Conservation (phyloP, 345 rosid genomes). For the Citrus australasica region DNA sequence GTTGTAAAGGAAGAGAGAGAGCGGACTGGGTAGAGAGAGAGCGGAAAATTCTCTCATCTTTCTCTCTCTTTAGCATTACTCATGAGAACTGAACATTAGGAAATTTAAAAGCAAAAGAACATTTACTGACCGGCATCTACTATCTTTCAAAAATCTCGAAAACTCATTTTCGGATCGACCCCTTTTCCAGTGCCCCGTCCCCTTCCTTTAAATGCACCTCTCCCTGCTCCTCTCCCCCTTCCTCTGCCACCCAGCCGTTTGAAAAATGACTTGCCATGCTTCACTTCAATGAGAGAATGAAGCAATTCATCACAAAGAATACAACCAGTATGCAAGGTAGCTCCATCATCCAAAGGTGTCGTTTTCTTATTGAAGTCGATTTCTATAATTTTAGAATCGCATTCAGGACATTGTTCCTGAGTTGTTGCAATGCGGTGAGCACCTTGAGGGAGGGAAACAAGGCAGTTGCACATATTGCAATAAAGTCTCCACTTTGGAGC, state of each 20-base stretch:
- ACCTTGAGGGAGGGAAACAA: constrained; percentile 86
- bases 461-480: constrained; percentile 93
- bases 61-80: no score
- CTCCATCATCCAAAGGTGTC: constrained; percentile 78
- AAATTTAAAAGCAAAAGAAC: neutral
- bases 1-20: no score
- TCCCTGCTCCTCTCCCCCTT: constrained; percentile 64
- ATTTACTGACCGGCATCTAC: neutral
- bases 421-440: constrained; percentile 84
- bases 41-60: no score
- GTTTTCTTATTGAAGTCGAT: constrained; percentile 92
- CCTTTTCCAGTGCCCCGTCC: constrained; percentile 36
- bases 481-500: constrained; percentile 94
- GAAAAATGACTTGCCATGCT: constrained; percentile 74
- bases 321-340: constrained; percentile 79
- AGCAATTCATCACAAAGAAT: constrained; percentile 87
- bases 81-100: neutral
- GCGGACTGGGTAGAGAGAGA: no score
- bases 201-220: constrained; percentile 54
- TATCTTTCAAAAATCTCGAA: constrained; percentile 40
- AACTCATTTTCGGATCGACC: constrained; percentile 62
- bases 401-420: constrained; percentile 58
- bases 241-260: constrained; percentile 46
- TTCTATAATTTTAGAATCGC: constrained; percentile 77
- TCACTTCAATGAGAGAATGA: constrained; percentile 84